These are phyloP conservation scores for Gossypium turneri DNA, from an alignment of 345 rosid genomes.

Conservation along the genomic window DNA sequence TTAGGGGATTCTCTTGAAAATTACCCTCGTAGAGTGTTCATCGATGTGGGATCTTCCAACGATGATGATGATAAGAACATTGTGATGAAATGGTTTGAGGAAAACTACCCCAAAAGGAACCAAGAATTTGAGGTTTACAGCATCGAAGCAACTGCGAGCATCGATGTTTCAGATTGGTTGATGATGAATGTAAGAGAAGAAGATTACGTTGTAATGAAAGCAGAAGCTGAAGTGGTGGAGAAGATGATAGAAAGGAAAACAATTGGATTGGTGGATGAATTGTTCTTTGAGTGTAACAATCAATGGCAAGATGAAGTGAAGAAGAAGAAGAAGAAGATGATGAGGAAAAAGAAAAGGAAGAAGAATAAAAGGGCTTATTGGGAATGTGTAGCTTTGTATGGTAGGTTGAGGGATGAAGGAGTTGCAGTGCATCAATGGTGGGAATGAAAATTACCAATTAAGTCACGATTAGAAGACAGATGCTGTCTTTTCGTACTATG, in stretches of 20 bases:
- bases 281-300: conserved; percentile 39
- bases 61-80: conserved; percentile 15
- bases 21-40: conserved; percentile 28
- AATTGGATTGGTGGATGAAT: conserved; percentile 36
- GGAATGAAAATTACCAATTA: neutral
- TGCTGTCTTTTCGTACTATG: no score
- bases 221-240: conserved; percentile 39
- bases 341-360: conserved; percentile 5
- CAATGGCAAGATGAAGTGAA: conserved; percentile 24
- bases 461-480: no score
- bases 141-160: conserved; percentile 1
- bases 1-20: conserved; percentile 34
- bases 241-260: conserved; percentile 26
- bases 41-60: conserved; percentile 18
- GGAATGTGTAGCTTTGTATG: conserved; percentile 49
- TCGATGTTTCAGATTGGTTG: conserved; percentile 34
- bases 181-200: conserved; percentile 29
- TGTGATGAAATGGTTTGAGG: conserved; percentile 29
- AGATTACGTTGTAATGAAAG: conserved; percentile 49
- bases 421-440: conserved; percentile 56
- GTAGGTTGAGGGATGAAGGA: conserved; percentile 38
- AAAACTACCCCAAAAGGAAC: conserved; percentile 32
- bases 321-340: conserved; percentile 11
- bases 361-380: conserved; percentile 40
- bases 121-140: conserved; percentile 31